These are phyloP conservation scores for Dentipellis fragilis DNA, from an alignment of 768 basidiomycete species.

Conservation along the genomic window DNA sequence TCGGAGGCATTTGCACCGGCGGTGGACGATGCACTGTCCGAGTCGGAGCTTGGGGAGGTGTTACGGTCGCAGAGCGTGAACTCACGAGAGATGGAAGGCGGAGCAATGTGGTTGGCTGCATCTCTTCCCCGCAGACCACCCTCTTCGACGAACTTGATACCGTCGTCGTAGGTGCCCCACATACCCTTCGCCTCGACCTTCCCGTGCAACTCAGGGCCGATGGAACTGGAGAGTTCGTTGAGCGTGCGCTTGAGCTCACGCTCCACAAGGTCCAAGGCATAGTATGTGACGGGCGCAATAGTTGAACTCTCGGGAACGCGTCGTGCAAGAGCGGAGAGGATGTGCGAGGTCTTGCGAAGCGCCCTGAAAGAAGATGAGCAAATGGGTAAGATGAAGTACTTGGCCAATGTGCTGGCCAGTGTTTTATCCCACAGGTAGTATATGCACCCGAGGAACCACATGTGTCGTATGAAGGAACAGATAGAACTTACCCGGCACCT, in stretches of 20 bases:
- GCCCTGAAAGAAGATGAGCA: conserved; percentile 37
- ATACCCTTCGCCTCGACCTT: conserved; percentile 78
- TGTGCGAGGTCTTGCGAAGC: conserved; percentile 79
- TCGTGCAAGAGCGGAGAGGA: conserved; percentile 62
- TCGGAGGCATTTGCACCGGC: conserved; percentile 2
- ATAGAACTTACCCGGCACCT: conserved; percentile 77
- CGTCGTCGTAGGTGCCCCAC: conserved; percentile 87
- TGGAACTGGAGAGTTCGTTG: conserved; percentile 47
- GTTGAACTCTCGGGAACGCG: conserved; percentile 28
- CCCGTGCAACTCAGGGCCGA: conserved; percentile 51
- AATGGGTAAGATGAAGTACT: too few relatives aligned
- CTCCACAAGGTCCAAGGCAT: conserved; percentile 88
- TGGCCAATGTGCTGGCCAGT: too few relatives aligned
- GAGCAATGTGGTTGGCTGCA: not conserved
- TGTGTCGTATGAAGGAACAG: too few relatives aligned
- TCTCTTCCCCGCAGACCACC: conserved; percentile 37
- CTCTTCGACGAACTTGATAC: conserved; percentile 66
- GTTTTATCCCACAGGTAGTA: too few relatives aligned
- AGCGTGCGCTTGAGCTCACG: conserved; percentile 79
- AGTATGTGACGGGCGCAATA: conserved; percentile 60
- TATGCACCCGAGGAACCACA: too few relatives aligned
- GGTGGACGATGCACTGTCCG: conserved; percentile 6
- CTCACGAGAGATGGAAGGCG: too few relatives aligned
- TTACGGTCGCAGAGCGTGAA: conserved; percentile 18
- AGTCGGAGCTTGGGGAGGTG: conserved; percentile 31